Evolutionary conservation across 108 stramenopile genomes (phyloP).

Genomic region (Nitzschia palea): DNA sequence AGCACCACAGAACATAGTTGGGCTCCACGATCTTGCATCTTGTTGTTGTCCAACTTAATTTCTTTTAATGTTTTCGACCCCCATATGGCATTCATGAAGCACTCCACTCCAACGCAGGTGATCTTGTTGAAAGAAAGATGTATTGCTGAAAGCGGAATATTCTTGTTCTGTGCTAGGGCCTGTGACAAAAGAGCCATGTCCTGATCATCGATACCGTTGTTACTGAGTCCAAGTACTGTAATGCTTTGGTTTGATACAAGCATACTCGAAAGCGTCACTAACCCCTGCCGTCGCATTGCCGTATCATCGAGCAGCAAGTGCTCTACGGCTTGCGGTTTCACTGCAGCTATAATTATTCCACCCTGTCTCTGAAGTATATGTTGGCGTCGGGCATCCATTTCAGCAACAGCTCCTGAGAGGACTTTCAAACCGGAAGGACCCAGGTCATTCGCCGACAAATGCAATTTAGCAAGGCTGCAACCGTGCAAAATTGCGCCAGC

Average conservation of each 20-base stretch:
- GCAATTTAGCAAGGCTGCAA: constrained; percentile 56
- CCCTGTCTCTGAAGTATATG: constrained; percentile 20
- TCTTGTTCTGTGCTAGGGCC: constrained; percentile 70
- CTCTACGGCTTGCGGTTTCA: constrained; percentile 41
- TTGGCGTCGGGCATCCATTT: constrained; percentile 49
- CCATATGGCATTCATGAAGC: constrained; percentile 87
- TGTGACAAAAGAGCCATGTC: constrained; percentile 73
- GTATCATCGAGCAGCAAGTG: constrained; percentile 59
- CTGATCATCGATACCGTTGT: constrained; percentile 64
- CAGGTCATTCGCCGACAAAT: constrained; percentile 70
- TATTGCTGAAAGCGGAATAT: constrained; percentile 58
- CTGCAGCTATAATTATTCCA: constrained; percentile 10
- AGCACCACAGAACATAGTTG: constrained; percentile 81
- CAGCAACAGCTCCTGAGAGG: constrained; percentile 62
- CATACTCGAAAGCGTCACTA: constrained; percentile 67
- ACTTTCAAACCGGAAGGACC: constrained; percentile 60
- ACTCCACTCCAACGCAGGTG: constrained; percentile 74
- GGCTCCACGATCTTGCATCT: constrained; percentile 79
- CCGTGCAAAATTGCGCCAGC: constrained; percentile 72
- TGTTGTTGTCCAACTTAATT: constrained; percentile 79
- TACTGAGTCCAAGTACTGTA: constrained; percentile 52
- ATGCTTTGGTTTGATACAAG: constrained; percentile 62
- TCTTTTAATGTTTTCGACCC: constrained; percentile 71
- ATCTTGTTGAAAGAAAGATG: constrained; percentile 74
- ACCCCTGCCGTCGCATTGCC: constrained; percentile 52